Evolutionary conservation across 208 protist species (phyloP), one percentile per base, ranked within the genome.

Genomic region (Trypanosoma melophagium): DNA sequence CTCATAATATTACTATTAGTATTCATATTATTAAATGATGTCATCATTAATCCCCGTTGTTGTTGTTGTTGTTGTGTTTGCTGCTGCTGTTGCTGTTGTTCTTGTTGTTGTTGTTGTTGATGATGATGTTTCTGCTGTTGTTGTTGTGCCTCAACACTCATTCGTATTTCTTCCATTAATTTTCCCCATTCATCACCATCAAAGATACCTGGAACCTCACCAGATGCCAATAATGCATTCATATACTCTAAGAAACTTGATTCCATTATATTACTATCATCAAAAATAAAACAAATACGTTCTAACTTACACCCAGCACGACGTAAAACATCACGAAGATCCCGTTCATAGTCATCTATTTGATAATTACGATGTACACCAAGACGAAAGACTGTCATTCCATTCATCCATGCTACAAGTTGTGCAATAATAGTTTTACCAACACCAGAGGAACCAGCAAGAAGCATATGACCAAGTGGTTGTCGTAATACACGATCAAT

Each of bases 221-320:
- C 98, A 28, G 90, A 97, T n/a, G 99, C 98, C 22, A 99, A 86
- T 4, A 99, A 83, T 16, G 98, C 98, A 77, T 99, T 99, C 93
- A 99, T 99, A 79, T 98, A 97, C 80, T 99, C 98, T 16, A 99
- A 87, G 82, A 99, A 99, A 59, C 89, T 93, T 21, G 98, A 87
- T 71, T 99, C 92, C 64, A 99, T 83, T 7, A 99, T 96, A 79
- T 99, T 99, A 19, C 90, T 97, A 77, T 99, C 99, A 81, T 99
- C 98, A 78, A 99, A 99, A 45, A 99, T 94, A 84, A 99, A 99
- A 75, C 96, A 99, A 56, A 99, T 98, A 60, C 95, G 96, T 83
- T 99, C 98, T 25, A 97, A 89, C 69, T 97, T 86, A 77, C 93
- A 98, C 54, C 98, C 99, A 19, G 97, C 83, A 44, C 97, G 93